phyloP scores from a whole-genome alignment of 2,329 filamentous ascomycete genomes.

The Chrysosphaeria jannelii region DNA sequence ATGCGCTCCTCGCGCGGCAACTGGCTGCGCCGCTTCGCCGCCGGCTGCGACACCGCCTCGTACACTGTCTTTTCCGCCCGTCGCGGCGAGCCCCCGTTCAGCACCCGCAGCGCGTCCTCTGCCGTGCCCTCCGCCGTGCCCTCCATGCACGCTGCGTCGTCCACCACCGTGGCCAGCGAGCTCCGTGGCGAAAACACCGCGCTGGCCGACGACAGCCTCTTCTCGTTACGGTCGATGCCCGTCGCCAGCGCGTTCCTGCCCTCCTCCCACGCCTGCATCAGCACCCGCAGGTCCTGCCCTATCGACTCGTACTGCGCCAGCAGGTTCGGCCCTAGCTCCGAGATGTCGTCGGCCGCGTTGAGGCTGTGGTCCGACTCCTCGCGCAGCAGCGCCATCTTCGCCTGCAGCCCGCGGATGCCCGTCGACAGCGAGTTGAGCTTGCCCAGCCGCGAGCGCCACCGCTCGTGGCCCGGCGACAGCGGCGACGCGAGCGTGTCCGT shows the following conservation, averaged over 20 bases:
- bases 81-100: conserved; percentile 30
- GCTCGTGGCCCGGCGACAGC: conserved; percentile 45
- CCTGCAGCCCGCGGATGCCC: conserved; percentile 72
- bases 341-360: conserved; percentile 40
- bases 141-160: conserved; percentile 6
- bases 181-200: conserved; percentile 24
- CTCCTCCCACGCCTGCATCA: conserved; percentile 64
- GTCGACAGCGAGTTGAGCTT: conserved; percentile 72
- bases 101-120: conserved; percentile 36
- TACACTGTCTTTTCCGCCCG: conserved; percentile 54
- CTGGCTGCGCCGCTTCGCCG: conserved; percentile 29
- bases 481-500: conserved; percentile 25
- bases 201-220: conserved; percentile 32
- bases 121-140: conserved; percentile 8
- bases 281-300: conserved; percentile 50
- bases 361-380: conserved; percentile 65
- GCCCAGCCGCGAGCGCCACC: conserved; percentile 60
- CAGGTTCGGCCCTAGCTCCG: conserved; percentile 47
- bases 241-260: conserved; percentile 58
- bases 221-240: conserved; percentile 57
- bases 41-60: conserved; percentile 57
- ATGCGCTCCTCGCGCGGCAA: conserved; percentile 71
- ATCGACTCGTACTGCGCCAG: conserved; percentile 88
- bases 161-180: conserved; percentile 32
- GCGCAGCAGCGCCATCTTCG: conserved; percentile 71